Base-by-base conservation (phyloP, 23 red algal genomes). In the Gracilariopsis chorda region DNA sequence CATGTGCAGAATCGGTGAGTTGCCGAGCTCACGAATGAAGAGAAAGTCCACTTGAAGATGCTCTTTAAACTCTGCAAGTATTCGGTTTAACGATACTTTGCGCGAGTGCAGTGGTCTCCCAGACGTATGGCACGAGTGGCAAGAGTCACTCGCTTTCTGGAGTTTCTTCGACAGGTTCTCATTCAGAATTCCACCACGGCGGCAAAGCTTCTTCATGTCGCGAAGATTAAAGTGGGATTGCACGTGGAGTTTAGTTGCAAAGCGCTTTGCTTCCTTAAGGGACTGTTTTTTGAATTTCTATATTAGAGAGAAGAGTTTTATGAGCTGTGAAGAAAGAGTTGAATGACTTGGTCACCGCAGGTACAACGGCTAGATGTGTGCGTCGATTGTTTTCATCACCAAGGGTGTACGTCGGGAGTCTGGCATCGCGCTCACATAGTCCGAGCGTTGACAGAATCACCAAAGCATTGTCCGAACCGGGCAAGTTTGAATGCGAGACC, bases 11-110 rank as follows among this genome's bases (percentile, higher is more conserved):
- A 88, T 88, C 4, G 83, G 65, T 1, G 35, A 58, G 16, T 88
- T 88, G 3, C 25, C 19, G 30, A 88, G 33, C 0, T 77, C 67
- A 4, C 10, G 10, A 14, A 84, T 74, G 65, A 58, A 88, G 30
- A 88, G 4, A 40, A 58, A 74, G 14, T 88, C 83, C 12, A 88
- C 14, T 48, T 88, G 83, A n/a, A 88, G 33, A 33, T 74, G 43
- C 8, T 60, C 17, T 21, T 88, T 88, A 20, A 73, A 88, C 3
- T 37, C 12, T 29, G 33, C 36, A 17, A 88, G 83, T 10, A 88
- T 1, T 12, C 69, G 30, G 6, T 36, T 30, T 4, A 88, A 73
- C 25, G 83, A 88, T 1, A 76, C 20, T 48, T 76, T 77, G 2
- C 45, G 32, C 6, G 30, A 51, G 10, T 46, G 10, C 2, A 60